These are phyloP conservation scores for Yamadazyma sp. DNA, from an alignment of 1,139 yeast genomes.

Conservation along the genomic window DNA sequence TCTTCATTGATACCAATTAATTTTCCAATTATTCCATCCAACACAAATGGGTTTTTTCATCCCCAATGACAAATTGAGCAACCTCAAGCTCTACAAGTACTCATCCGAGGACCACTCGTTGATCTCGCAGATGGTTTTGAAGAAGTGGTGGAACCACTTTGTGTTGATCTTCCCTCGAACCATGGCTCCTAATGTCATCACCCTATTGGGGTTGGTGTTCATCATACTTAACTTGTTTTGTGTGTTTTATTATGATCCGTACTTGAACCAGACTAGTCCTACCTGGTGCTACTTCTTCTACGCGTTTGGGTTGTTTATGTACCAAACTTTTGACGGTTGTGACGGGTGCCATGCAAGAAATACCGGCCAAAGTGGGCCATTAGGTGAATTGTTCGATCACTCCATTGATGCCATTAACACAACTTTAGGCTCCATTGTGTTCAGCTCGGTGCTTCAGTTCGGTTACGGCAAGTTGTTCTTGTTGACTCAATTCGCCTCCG, in stretches of 20 bases:
- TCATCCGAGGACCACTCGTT: conserved; percentile 81
- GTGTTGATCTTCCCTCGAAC: conserved; percentile 74
- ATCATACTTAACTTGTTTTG: conserved; percentile 62
- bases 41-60: conserved; percentile 68
- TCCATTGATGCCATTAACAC: conserved; percentile 92
- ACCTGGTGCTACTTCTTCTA: conserved; percentile 79
- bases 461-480: conserved; percentile 68
- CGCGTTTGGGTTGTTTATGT: conserved; percentile 82
- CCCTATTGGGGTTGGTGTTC: conserved; percentile 74
- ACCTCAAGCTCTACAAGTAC: conserved; percentile 68
- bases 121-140: conserved; percentile 70
- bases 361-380: conserved; percentile 92
- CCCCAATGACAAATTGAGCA: conserved; percentile 58
- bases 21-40: background rate
- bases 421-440: conserved; percentile 71
- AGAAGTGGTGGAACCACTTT: conserved; percentile 76
- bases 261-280: conserved; percentile 61
- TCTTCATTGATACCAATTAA: background rate
- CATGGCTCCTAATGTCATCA: conserved; percentile 89
- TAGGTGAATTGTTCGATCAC: conserved; percentile 93
- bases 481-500: conserved; percentile 70
- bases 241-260: conserved; percentile 75
- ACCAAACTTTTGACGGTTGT: conserved; percentile 95
- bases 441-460: conserved; percentile 70
- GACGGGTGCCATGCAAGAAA: conserved; percentile 94